phyloP scores from a whole-genome alignment of 108 stramenopile species.

The Pseudonitzschia multiseries region DNA sequence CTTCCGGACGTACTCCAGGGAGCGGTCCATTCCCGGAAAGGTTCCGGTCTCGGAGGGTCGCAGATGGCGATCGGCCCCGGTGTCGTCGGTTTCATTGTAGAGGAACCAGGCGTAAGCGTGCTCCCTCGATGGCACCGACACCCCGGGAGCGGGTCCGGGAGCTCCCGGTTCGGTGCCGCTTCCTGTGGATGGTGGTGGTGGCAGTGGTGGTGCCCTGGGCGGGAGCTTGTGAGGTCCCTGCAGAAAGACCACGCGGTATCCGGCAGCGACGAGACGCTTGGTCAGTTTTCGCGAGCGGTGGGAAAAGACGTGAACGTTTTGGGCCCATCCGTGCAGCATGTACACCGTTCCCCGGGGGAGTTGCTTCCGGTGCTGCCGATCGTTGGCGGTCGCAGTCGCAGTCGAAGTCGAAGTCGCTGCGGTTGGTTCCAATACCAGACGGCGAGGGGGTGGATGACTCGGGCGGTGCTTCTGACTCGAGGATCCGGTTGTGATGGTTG shows the following conservation, averaged over 20 bases:
- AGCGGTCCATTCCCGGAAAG: conserved; percentile 47
- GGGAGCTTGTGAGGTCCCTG: conserved; percentile 51
- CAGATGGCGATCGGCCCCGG: conserved; percentile 18
- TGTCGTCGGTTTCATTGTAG: conserved; percentile 13
- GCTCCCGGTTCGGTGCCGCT: too few species aligned
- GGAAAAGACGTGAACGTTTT: conserved; percentile 48
- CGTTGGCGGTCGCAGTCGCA: too few species aligned
- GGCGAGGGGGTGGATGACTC: not conserved
- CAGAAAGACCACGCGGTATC: conserved; percentile 47
- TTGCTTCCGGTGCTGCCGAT: not conserved
- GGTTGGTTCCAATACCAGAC: not conserved
- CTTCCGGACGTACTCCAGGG: conserved; percentile 23
- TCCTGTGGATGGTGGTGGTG: too few species aligned
- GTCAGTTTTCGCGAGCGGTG: conserved; percentile 39
- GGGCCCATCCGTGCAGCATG: conserved; percentile 58
- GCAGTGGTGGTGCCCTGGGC: conserved; percentile 1
- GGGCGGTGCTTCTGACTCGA: not conserved
- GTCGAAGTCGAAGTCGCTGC: too few species aligned
- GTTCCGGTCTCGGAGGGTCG: conserved; percentile 26
- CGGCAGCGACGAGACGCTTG: conserved; percentile 41
- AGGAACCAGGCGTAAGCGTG: conserved; percentile 56
- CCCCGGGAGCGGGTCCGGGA: too few species aligned
- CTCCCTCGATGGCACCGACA: conserved; percentile 25
- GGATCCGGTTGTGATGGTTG: not conserved
- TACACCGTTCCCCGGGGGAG: conserved; percentile 14